Base-by-base conservation (phyloP, 257 asterid genomes). In the Striga asiatica region DNA sequence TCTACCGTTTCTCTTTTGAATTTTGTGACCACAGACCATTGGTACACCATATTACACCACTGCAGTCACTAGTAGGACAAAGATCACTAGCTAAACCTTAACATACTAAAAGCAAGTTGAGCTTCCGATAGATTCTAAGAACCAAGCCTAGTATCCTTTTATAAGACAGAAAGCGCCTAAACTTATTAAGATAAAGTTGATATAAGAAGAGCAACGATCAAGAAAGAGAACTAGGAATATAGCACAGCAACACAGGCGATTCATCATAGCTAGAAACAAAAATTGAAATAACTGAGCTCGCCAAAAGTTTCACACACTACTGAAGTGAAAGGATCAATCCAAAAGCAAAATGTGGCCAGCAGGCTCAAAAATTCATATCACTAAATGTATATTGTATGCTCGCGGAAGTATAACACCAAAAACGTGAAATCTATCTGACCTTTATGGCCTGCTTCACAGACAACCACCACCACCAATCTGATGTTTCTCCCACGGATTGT, bases 381-480 rank as follows among this genome's bases (percentile, higher is more conserved):
- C 14, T 6, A 39, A 28, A 65, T 14, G 42, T 25, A 5, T 13
- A 42, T 20, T 47, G 64, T 25, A 57, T 12, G 27, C 19, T 41
- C 22, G 49, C 32, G n/a, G 22, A 62, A 49, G 23, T n/a, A 42
- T 21, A 37, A 18, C 24, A 25, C 2, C n/a, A n/a, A 37, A 34
- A 54, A 64, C 48, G 50, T 25, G 17, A 38, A 69, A 60, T 55
- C 53, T 49, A 34, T 47, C 87, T 27, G 50, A 82, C 99, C 97
- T 69, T 76, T 92, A 54, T 71, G 68, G 62, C 64, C 75, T 3
- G 88, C 76, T 38, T 66, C 76, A 18, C 78, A 53, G 54, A 84
- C 99, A 32, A 88, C 87, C 49, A 82, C 85, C 54, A 92, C 81
- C 17, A 76, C 78, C 84, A 92, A 78, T 79, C 75, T 92, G 76